Base-by-base conservation (phyloP, 768 basidiomycete genomes). In the Rubroboletus satanas region DNA sequence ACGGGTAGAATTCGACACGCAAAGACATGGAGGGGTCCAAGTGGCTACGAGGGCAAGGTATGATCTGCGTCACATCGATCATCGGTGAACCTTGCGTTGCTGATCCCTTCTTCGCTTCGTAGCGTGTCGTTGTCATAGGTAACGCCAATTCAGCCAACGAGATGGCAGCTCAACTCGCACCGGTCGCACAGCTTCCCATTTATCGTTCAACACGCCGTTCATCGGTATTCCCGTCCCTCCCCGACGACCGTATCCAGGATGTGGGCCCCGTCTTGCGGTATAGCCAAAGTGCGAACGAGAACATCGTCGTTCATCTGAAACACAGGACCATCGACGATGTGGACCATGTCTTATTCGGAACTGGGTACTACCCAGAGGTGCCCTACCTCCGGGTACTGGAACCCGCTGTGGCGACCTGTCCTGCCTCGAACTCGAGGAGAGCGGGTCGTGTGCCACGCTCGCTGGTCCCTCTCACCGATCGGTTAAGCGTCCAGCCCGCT, bases 101-200 rank as follows among this genome's bases (percentile, higher is more conserved):
- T 56, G 8, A 45, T 11, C 14, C 15, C n/a, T 35, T 42, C 5
- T 45, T n/a, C 7, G 6, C 7, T 36, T 14, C 5, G 5, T 44
- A 82, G 81, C 73, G 74, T 17, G 70, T 75, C 21, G 69, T 80
- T 1, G 71, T 82, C 10, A 63, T 82, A 4, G 81, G 77, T 11
- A 81, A 81, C 23, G 81, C 77, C 18, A 79, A 81, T 47, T 81
- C 80, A 2, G 71, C 74, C 35, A 82, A 82, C 58, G 81, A 82
- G 46, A 77, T 82, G 37, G 77, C 77, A 1, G 74, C 76, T 1
- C 79, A 80, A 35, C 69, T 81, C 0, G 72, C 71, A 0, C 52
- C 71, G 0, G 64, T 79, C 14, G 72, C 73, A 1, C 56, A 66
- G 35, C 55, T 66, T 1, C 79, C 81, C 5, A 71, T 81, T 0